Base-by-base conservation (phyloP, 2,329 filamentous ascomycete genomes). In the Parafenestella ontariensis region DNA sequence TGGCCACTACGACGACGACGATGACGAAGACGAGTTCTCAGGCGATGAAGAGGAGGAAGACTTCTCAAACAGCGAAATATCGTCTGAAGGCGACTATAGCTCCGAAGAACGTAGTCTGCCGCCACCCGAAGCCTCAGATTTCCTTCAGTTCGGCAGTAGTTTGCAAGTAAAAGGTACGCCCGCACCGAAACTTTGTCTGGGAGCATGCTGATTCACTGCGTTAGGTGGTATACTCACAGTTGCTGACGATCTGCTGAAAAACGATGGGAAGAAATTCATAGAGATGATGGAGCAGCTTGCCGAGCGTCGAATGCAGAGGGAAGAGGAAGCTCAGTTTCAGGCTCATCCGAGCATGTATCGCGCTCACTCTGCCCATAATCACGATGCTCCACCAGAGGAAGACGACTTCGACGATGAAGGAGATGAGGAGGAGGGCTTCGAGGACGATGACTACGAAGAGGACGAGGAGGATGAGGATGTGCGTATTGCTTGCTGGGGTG, bases 261-360 rank as follows among this genome's bases (percentile, higher is more conserved):
- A 99, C 78, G 95, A 99, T 77, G 95, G 95, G 70, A 96, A 96
- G 78, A 96, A 96, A 73, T 99, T 99, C 80, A 99, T 99, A 78
- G 95, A 99, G 76, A 99, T 99, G 95, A 99, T 99, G 95, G 95
- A 99, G 77, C 94, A 98, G 79, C 85, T 99, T 68, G 95, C 95
- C 33, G 95, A 99, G 79, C 91, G 94, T 69, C 87, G 95, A 68
- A 97, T 99, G 94, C 91, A 93, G 72, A 89, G 95, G 66, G 94
- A 98, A 80, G 93, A 95, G 78, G 92, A 97, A 73, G 91, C 91
- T 46, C 87, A 88, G 65, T 86, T 86, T 68, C 78, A 82, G 47
- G 79, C 81, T 61, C 83, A 87, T 75, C 71, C 87, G 83, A 77
- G 81, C 82, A 76, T 83, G 64, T 73, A 76, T 51, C 65, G 79